Conservation (phyloP, 2,329 filamentous ascomycete species). For the Amylocarpus encephaloides region DNA sequence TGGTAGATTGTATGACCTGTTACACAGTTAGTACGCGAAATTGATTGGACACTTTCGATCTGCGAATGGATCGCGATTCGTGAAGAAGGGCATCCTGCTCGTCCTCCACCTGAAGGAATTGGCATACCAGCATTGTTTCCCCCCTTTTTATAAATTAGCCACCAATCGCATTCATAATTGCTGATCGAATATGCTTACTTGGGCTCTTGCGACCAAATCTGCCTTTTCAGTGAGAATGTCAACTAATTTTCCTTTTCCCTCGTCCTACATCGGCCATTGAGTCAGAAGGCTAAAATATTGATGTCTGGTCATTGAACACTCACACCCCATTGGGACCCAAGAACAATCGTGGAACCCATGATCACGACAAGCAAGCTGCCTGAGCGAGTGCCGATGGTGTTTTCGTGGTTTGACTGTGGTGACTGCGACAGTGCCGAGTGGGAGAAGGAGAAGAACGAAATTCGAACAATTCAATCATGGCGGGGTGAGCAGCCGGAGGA, state of each 20-base stretch:
- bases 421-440: conserved; percentile 6
- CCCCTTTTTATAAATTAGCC: conserved; percentile 28
- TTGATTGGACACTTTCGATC: neutral
- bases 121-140: conserved; percentile 50
- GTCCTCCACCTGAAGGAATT: conserved; percentile 17
- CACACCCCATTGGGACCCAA: conserved; percentile 51
- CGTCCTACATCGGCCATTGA: neutral
- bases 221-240: conserved; percentile 39
- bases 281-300: neutral
- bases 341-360: conserved; percentile 41
- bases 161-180: no score
- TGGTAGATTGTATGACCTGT: conserved; percentile 39
- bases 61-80: neutral
- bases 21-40: conserved; percentile 20
- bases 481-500: neutral
- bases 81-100: neutral
- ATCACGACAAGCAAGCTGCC: neutral
- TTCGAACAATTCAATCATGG: neutral
- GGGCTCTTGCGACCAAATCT: conserved; percentile 9
- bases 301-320: neutral
- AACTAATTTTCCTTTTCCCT: conserved; percentile 50
- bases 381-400: neutral
- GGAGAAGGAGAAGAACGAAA: neutral
- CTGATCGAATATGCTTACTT: neutral
- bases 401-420: neutral